A percentile compares a stretch with the other conserved stretches of the same genome.
phyloP scores from a whole-genome alignment of 768 basidiomycete genomes.

The Tubosaeta sp. region DNA sequence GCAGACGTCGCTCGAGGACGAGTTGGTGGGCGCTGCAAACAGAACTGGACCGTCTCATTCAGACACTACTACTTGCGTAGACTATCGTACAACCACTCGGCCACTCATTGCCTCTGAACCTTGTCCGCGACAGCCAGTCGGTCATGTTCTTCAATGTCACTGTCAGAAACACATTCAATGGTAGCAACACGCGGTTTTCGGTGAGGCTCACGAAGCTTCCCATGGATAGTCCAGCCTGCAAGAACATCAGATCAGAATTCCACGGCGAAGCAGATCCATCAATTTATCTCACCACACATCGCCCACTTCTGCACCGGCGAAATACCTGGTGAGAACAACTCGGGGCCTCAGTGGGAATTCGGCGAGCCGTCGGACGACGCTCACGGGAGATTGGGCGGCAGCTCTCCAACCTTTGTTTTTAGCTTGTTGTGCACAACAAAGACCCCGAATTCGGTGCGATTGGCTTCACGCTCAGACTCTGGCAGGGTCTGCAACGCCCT shows the following conservation, averaged over 20 bases:
- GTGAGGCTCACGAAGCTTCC: constrained; percentile 61
- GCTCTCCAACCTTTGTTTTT: constrained; percentile 74
- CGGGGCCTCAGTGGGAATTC: not conserved
- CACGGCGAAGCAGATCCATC: not conserved
- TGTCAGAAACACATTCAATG: constrained; percentile 23
- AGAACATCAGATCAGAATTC: constrained; percentile 13
- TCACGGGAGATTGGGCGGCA: constrained; percentile 66
- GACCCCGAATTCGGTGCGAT: constrained; percentile 79
- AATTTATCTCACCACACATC: constrained; percentile 61
- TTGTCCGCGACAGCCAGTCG: constrained; percentile 49
- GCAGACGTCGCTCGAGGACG: not conserved
- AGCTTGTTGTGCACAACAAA: constrained; percentile 96
- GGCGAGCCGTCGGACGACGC: constrained; percentile 20
- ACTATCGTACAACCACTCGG: not conserved
- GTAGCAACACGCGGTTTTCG: not conserved
- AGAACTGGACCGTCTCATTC: not conserved
- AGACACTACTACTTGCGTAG: not conserved
- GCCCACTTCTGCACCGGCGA: constrained; percentile 68
- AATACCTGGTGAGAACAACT: constrained; percentile 51
- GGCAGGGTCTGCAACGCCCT: constrained; percentile 58
- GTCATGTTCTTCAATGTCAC: constrained; percentile 77
- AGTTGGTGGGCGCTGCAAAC: too few species aligned
- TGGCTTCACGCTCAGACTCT: constrained; percentile 67
- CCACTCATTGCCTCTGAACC: constrained; percentile 1
- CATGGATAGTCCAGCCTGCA: constrained; percentile 80